These are phyloP conservation scores for Phytophthora fragariaefolia DNA, from an alignment of 352 stramenopile genomes.

Conservation along the genomic window DNA sequence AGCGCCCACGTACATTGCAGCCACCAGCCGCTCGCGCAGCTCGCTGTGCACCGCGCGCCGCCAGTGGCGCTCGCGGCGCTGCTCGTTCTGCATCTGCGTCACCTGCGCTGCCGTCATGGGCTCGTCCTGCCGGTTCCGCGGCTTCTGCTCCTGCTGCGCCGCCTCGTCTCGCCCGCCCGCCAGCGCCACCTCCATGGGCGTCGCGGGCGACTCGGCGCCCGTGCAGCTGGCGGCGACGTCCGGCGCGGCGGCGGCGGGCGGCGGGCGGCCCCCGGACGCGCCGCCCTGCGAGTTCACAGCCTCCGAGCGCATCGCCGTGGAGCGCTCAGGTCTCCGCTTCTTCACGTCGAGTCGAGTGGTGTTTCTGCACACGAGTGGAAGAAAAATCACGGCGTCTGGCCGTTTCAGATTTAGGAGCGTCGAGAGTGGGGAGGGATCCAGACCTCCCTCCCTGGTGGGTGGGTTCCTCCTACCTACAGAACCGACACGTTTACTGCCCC, in stretches of 20 bases:
- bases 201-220: conserved; percentile 33
- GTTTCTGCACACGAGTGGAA: conserved; percentile 33
- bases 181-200: conserved; percentile 38
- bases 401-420: conserved; percentile 15
- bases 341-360: conserved; percentile 25
- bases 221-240: conserved; percentile 17
- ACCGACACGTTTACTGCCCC: too few species aligned
- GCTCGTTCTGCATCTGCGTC: conserved; percentile 42
- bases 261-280: conserved; percentile 1
- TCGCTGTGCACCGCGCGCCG: conserved; percentile 43
- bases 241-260: not conserved
- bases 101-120: conserved; percentile 30
- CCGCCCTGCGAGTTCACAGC: conserved; percentile 31
- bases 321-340: conserved; percentile 10
- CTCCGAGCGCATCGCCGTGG: conserved; percentile 26
- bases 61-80: conserved; percentile 43
- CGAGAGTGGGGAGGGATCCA: too few species aligned
- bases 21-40: conserved; percentile 40
- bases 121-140: conserved; percentile 7
- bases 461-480: too few species aligned
- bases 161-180: not conserved
- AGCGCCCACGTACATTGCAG: conserved; percentile 46
- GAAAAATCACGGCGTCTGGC: conserved; percentile 17
- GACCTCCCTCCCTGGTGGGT: too few species aligned
- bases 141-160: conserved; percentile 18